Evolutionary conservation across 2,329 filamentous ascomycete species (phyloP), one percentile per base, ranked within the genome.

Genomic region (Diaporthe amygdali): DNA sequence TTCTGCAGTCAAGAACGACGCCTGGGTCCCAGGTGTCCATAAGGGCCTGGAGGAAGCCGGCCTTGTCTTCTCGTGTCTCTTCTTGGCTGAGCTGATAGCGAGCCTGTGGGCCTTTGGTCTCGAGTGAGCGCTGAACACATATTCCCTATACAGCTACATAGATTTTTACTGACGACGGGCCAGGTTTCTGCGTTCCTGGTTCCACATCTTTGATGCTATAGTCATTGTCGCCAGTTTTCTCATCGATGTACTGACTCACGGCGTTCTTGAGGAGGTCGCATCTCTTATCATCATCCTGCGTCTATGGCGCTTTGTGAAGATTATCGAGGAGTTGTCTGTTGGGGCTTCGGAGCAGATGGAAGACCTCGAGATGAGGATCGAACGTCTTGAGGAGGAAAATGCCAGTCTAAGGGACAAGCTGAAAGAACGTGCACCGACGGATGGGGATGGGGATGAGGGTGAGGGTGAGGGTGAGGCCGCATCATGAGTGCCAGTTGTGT

Each of bases 251-350:
- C 78, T 90, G 3, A 84, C 91, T 20, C 86, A 87, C 46, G 91
- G 91, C 54, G 80, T 88, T 1, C 80, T 89, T 7, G 89, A 91
- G 78, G 89, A 92, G 76, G 88, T 92, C 56, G 90, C 87, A 1
- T 92, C 89, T 0, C 82, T 93, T n/a, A 86, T 93, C 61, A 85
- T 93, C 34, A 84, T 92, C 5, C 81, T 93, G 54, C 88, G 91
- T 67, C 82, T 93, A 4, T 93, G 91, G 89, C 86, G 92, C 20
- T 86, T 93, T 54, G 89, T 92, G 78, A 92, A 93, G 82, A 91
- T 93, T 66, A 88, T 92, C 8, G 90, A 93, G 76, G 91, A 93
- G 79, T 84, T 93, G 72, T 88, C 87, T 37, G 85, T 91, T 8
- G 90, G 89, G 10, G 90, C 90, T 1, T 82, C 88, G 44, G 90